phyloP scores from a whole-genome alignment of 1,284 basidiomycete species.

The Sporisorium exsertum region DNA sequence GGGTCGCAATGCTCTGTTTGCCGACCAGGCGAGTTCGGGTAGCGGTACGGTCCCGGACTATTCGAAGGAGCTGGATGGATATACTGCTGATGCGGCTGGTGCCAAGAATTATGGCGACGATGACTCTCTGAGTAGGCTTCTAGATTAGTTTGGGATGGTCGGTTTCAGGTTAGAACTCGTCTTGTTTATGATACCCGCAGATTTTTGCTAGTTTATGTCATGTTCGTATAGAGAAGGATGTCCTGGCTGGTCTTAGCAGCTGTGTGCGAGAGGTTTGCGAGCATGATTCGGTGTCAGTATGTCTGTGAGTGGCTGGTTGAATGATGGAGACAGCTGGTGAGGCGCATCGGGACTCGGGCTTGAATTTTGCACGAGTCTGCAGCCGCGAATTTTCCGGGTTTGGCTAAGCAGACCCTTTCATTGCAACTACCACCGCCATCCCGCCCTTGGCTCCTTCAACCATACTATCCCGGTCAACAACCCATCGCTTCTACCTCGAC shows the following conservation, averaged over 20 bases:
- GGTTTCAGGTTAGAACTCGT: not conserved
- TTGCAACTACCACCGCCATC: not conserved
- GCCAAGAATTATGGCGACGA: constrained; percentile 15
- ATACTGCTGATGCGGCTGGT: constrained; percentile 25
- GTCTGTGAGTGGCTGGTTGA: not conserved
- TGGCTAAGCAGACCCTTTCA: constrained; percentile 3
- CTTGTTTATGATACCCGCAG: not conserved
- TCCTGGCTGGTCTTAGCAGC: not conserved
- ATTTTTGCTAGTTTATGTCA: not conserved
- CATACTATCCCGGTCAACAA: not conserved
- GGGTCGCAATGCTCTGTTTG: constrained; percentile 64
- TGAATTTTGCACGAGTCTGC: not conserved
- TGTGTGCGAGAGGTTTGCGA: not conserved
- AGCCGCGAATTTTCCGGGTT: not conserved
- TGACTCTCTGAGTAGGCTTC: not conserved
- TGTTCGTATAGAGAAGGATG: not conserved
- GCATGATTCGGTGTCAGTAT: not conserved
- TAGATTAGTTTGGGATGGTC: no score
- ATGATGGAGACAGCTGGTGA: not conserved
- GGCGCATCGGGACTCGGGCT: constrained; percentile 15
- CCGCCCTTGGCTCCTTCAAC: not conserved
- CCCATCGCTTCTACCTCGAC: not conserved
- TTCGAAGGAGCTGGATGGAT: constrained; percentile 22
- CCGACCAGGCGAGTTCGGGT: constrained; percentile 14
- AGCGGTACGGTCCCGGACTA: constrained; percentile 18